A percentile compares a stretch with the other conserved stretches of the same genome.
phyloP scores from a whole-genome alignment of 2,329 filamentous ascomycete species.

The Claviceps sp. region DNA sequence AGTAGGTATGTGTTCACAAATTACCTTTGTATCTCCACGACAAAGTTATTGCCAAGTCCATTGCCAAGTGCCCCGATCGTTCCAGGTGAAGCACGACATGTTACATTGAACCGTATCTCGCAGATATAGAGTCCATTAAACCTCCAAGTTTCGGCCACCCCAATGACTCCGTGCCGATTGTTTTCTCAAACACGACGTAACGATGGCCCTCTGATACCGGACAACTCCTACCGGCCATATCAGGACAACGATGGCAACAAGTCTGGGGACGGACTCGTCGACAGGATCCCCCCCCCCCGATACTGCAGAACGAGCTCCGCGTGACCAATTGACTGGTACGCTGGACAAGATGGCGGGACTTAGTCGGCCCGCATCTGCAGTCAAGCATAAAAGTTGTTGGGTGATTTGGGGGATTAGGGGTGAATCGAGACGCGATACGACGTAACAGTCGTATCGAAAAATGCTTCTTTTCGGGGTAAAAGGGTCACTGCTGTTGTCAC shows the following conservation, averaged over 20 bases:
- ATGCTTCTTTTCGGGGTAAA: conserved; percentile 4
- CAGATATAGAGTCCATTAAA: background rate
- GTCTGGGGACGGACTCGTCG: background rate
- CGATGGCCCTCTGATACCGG: background rate
- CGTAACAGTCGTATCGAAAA: background rate
- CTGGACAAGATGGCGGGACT: background rate
- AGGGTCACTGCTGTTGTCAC: background rate
- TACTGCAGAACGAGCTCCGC: background rate
- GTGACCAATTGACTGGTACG: background rate
- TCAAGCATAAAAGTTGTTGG: background rate
- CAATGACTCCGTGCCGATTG: background rate
- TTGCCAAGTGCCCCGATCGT: background rate
- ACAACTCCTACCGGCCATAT: background rate
- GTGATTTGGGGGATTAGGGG: background rate
- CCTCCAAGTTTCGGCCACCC: background rate
- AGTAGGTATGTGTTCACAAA: background rate
- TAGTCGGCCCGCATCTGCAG: background rate
- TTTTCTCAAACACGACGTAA: background rate
- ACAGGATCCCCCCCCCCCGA: background rate
- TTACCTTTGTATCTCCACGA: background rate
- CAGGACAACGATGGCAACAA: background rate
- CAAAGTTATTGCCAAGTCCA: background rate
- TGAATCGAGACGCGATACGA: background rate
- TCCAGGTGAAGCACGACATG: background rate
- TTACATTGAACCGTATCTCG: background rate